Percentiles rank a stretch among this genome's conserved stretches.
These are phyloP conservation scores for Xenoacremonium recifei DNA, from an alignment of 2,329 filamentous ascomycete genomes.

Conservation along the genomic window DNA sequence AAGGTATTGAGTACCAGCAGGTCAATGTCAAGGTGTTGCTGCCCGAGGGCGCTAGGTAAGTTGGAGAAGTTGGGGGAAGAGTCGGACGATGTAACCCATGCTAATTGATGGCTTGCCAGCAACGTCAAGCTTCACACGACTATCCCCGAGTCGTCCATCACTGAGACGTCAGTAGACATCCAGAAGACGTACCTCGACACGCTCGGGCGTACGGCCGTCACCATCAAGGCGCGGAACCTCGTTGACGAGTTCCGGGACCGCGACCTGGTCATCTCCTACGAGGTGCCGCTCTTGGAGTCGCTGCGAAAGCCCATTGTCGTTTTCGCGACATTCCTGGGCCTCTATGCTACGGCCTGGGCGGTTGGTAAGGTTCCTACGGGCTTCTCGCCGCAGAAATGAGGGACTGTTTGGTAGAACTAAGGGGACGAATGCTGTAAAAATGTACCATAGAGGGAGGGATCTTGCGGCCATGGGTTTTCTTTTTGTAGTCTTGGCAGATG, in stretches of 20 bases:
- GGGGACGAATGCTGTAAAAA: neutral
- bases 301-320: conserved; percentile 86
- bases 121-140: conserved; percentile 76
- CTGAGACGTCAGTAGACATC: conserved; percentile 56
- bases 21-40: conserved; percentile 80
- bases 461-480: neutral
- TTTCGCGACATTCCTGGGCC: conserved; percentile 67
- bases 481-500: no score
- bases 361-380: conserved; percentile 78
- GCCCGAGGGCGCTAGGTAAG: conserved; percentile 86
- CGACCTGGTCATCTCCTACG: conserved; percentile 83
- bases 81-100: neutral
- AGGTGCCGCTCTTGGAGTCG: conserved; percentile 71
- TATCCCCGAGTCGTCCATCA: conserved; percentile 63
- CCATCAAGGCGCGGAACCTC: conserved; percentile 78
- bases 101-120: conserved; percentile 49
- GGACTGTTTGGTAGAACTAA: conserved; percentile 7
- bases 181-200: conserved; percentile 95
- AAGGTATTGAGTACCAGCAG: conserved; percentile 83
- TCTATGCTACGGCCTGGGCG: conserved; percentile 74
- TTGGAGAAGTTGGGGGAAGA: conserved; percentile 15
- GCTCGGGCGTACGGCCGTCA: conserved; percentile 78
- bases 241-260: conserved; percentile 87
- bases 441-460: neutral
- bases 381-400: conserved; percentile 55